These are phyloP conservation scores for Talaromyces liani DNA, from an alignment of 495 filamentous ascomycete species.

Conservation along the genomic window DNA sequence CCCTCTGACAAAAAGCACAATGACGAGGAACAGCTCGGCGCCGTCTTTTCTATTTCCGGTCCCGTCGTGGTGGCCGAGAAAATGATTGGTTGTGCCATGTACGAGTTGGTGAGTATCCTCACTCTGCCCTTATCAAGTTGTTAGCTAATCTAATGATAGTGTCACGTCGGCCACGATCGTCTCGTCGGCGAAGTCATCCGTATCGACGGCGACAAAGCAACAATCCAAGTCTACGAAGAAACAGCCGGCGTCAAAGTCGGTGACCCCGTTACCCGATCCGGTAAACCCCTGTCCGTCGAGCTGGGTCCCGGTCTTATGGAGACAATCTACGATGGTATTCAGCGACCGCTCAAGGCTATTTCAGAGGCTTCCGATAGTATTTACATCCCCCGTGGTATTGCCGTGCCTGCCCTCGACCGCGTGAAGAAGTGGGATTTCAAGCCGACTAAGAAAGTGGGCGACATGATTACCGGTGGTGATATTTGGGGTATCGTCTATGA, in stretches of 20 bases:
- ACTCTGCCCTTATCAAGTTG: constrained; percentile 7
- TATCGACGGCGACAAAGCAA: constrained; percentile 89
- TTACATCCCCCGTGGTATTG: constrained; percentile 93
- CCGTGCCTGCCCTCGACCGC: constrained; percentile 80
- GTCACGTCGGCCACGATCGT: constrained; percentile 79
- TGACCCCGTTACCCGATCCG: constrained; percentile 82
- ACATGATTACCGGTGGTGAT: constrained; percentile 93
- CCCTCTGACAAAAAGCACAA: constrained; percentile 47
- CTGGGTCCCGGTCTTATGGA: constrained; percentile 95
- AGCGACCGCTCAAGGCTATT: constrained; percentile 86
- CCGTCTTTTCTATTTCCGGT: constrained; percentile 49
- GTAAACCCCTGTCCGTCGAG: constrained; percentile 95
- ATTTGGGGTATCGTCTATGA: constrained; percentile 91
- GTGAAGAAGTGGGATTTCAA: constrained; percentile 93
- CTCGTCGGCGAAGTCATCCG: constrained; percentile 97
- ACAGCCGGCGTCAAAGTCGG: constrained; percentile 98
- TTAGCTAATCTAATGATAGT: constrained; percentile 36
- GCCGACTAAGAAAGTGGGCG: constrained; percentile 81
- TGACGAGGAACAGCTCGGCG: constrained; percentile 50
- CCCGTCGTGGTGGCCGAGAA: constrained; percentile 96
- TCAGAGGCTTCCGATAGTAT: constrained; percentile 70
- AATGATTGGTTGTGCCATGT: constrained; percentile 99
- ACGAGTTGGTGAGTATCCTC: constrained; percentile 70
- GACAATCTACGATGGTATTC: constrained; percentile 99
- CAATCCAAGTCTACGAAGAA: constrained; percentile 98